These are phyloP conservation scores for Ceratobasidium sp. DNA, from an alignment of 1,284 basidiomycete genomes.

Conservation along the genomic window DNA sequence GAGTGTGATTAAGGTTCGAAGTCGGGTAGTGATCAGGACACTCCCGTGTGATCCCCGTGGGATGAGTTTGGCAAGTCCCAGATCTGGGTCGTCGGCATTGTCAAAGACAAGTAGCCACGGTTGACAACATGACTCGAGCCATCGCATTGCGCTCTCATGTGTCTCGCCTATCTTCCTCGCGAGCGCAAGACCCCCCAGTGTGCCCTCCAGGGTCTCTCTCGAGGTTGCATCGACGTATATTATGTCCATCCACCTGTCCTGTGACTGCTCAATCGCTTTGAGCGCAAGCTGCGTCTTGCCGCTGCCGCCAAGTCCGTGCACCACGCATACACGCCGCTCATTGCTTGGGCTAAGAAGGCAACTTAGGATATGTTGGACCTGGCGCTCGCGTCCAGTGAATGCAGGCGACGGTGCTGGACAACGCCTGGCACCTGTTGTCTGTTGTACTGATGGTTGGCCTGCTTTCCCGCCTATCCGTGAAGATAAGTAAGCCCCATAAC, in stretches of 20 bases:
- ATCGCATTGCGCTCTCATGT: background rate
- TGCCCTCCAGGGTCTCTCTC: background rate
- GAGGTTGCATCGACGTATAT: constrained; percentile 37
- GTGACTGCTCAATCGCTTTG: too few relatives aligned
- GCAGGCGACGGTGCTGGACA: constrained; percentile 19
- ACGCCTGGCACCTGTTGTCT: too few relatives aligned
- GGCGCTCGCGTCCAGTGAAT: background rate
- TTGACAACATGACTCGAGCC: background rate
- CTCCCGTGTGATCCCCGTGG: background rate
- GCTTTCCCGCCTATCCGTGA: too few relatives aligned
- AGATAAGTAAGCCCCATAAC: too few relatives aligned
- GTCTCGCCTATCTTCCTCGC: constrained; percentile 6
- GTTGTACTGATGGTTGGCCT: too few relatives aligned
- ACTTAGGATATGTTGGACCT: background rate
- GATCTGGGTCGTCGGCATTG: background rate
- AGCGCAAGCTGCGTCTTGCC: too few relatives aligned
- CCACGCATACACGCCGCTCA: constrained; percentile 16
- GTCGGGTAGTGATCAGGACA: background rate
- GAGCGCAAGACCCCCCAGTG: too few relatives aligned
- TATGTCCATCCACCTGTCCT: constrained; percentile 12
- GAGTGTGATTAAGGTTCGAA: constrained; percentile 4
- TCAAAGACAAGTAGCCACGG: background rate
- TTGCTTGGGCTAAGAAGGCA: background rate
- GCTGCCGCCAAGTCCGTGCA: constrained; percentile 25
- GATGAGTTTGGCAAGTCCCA: background rate